These are phyloP conservation scores for Fraxinus floribunda DNA, from an alignment of 305 asterid species.

Conservation along the genomic window DNA sequence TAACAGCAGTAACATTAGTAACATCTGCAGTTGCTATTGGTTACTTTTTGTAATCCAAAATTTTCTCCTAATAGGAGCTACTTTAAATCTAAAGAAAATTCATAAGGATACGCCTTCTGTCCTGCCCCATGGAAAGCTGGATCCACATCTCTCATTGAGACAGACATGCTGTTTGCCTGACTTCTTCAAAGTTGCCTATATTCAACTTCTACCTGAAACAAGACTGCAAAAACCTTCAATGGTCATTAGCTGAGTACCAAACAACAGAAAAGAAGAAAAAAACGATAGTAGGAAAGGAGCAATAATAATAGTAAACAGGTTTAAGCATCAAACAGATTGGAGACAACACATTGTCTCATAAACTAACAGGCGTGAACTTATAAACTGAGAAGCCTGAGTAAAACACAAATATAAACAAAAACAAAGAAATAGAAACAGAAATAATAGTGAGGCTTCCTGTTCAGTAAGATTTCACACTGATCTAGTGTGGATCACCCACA, in stretches of 20 bases:
- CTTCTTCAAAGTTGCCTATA: conserved; percentile 20
- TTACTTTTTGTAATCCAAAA: not conserved
- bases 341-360: conserved; percentile 10
- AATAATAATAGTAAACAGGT: not conserved
- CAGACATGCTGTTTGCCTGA: conserved; percentile 60
- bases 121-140: conserved; percentile 86
- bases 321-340: conserved; percentile 8
- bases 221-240: conserved; percentile 14
- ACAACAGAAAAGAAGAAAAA: conserved; percentile 2
- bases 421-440: not conserved
- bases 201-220: conserved; percentile 36
- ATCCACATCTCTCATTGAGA: conserved; percentile 83
- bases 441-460: not conserved
- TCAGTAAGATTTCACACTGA: not conserved
- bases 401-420: not conserved
- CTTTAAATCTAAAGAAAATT: conserved; percentile 6
- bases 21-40: not conserved
- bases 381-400: conserved; percentile 7
- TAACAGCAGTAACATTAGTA: not conserved
- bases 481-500: not conserved
- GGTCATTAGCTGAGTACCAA: conserved; percentile 24
- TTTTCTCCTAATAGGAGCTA: not conserved
- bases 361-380: conserved; percentile 7
- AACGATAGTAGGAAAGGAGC: not conserved
- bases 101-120: conserved; percentile 72